A percentile compares a stretch with the other conserved stretches of the same genome.
phyloP scores from a whole-genome alignment of 176 grass and related monocot genomes.

The Eleusine coracana region DNA sequence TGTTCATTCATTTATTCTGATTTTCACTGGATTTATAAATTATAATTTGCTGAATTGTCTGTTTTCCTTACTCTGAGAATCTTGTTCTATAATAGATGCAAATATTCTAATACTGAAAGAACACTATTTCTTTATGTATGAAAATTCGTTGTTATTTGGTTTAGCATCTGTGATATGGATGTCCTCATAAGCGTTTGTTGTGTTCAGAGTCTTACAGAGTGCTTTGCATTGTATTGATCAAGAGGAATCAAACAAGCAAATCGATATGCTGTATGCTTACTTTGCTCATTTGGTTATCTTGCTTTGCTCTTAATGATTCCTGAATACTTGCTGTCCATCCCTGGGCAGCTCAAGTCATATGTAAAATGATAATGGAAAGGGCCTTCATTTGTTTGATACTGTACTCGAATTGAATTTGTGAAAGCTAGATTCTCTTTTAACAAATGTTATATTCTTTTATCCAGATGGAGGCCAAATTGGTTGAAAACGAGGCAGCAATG shows the following conservation, averaged over 20 bases:
- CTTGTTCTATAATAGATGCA: not conserved
- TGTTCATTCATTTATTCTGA: constrained; percentile 17
- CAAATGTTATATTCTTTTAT: constrained; percentile 13
- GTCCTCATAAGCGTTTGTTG: not conserved
- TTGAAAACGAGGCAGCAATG: constrained; percentile 72
- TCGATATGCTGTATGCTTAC: not conserved
- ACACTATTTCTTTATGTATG: not conserved
- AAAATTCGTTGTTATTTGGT: not conserved
- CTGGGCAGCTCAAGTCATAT: not conserved
- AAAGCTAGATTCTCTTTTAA: constrained; percentile 21
- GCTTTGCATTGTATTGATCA: constrained; percentile 6
- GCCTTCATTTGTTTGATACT: constrained; percentile 11
- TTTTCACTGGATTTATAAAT: constrained; percentile 12
- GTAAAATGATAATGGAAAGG: constrained; percentile 1
- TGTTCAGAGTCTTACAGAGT: constrained; percentile 6
- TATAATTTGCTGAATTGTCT: not conserved
- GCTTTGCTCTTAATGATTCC: not conserved
- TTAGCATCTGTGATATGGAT: constrained; percentile 19
- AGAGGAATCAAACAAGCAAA: constrained; percentile 12
- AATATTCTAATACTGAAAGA: not conserved
- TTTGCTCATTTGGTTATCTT: constrained; percentile 15
- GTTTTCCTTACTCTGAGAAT: constrained; percentile 16
- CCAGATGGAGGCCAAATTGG: constrained; percentile 83
- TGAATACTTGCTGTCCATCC: not conserved
- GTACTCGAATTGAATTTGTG: not conserved